phyloP scores from a whole-genome alignment of 2,329 filamentous ascomycete genomes.

The Venturia carpophila region DNA sequence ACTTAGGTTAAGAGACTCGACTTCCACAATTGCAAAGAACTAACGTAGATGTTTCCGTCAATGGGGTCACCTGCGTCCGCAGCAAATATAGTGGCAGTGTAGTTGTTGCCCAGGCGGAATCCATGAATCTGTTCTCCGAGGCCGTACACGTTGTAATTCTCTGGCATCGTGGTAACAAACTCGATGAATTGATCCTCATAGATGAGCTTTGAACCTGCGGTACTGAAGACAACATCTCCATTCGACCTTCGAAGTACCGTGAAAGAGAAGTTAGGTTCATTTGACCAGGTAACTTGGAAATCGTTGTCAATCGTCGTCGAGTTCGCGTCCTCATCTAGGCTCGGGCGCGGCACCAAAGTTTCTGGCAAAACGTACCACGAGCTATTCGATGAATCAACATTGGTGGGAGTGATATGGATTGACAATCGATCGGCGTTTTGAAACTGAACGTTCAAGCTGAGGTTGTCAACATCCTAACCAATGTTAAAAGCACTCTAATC shows the following conservation, averaged over 20 bases:
- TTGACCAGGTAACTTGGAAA: slow-evolving; percentile 48
- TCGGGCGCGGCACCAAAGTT: slow-evolving; percentile 52
- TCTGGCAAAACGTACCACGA: slow-evolving; percentile 63
- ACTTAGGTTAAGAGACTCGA: not conserved
- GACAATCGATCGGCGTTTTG: slow-evolving; percentile 59
- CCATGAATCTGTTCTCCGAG: slow-evolving; percentile 66
- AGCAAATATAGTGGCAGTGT: slow-evolving; percentile 59
- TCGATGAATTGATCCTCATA: slow-evolving; percentile 75
- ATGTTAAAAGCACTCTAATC: not conserved
- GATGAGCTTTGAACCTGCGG: slow-evolving; percentile 54
- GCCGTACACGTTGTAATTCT: slow-evolving; percentile 69
- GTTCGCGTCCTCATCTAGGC: slow-evolving; percentile 35
- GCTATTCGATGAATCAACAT: slow-evolving; percentile 53
- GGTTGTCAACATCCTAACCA: slow-evolving; percentile 53
- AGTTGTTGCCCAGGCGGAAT: slow-evolving; percentile 63
- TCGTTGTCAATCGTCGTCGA: slow-evolving; percentile 35
- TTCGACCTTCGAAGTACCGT: slow-evolving; percentile 49
- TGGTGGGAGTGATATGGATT: slow-evolving; percentile 60
- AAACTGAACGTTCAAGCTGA: slow-evolving; percentile 61
- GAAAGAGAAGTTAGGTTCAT: slow-evolving; percentile 51
- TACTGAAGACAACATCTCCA: slow-evolving; percentile 62
- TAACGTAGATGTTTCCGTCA: slow-evolving; percentile 62
- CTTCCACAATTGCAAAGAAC: not conserved
- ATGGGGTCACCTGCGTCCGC: slow-evolving; percentile 60
- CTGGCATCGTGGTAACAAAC: slow-evolving; percentile 56